These are phyloP conservation scores for Pancytospora philotis DNA, from an alignment of 371 early-diverging fungal species.

Conservation along the genomic window DNA sequence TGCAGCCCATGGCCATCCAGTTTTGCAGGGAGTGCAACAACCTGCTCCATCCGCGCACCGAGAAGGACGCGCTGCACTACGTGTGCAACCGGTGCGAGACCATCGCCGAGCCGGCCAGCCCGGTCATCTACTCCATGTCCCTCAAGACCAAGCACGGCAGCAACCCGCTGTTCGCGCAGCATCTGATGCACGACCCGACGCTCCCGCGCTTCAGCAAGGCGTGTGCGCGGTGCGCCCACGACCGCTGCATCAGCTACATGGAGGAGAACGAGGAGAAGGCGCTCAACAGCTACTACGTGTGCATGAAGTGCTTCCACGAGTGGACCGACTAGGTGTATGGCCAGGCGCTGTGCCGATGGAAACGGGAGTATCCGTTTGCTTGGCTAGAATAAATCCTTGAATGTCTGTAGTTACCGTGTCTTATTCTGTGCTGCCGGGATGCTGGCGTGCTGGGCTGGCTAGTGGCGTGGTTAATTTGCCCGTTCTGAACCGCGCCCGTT, in stretches of 20 bases:
- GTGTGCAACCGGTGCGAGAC: constrained; percentile 6
- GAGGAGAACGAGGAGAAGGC: constrained; percentile 29
- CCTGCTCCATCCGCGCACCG: constrained; percentile 84
- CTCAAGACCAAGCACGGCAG: not conserved
- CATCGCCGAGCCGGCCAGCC: not conserved
- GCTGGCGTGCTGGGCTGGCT: too few species aligned
- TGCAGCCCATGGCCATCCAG: constrained; percentile 39
- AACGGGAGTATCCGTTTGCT: too few species aligned
- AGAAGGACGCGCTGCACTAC: constrained; percentile 46
- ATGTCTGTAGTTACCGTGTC: not conserved
- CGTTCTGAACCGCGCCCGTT: too few species aligned
- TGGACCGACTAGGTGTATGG: constrained; percentile 33
- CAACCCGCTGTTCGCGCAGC: not conserved
- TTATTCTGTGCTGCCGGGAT: too few species aligned
- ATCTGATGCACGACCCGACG: constrained; percentile 22
- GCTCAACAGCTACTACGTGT: constrained; percentile 19
- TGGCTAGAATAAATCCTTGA: not conserved
- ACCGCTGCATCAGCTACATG: constrained; percentile 22
- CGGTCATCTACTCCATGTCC: constrained; percentile 1
- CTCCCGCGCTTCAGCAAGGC: constrained; percentile 11
- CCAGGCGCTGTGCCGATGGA: too few species aligned
- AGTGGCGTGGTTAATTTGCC: too few species aligned
- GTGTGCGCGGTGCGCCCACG: constrained; percentile 15
- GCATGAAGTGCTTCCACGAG: constrained; percentile 20
- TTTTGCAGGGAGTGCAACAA: constrained; percentile 68